phyloP scores from a whole-genome alignment of 441 rosid species.

The Mallotus japonicus region DNA sequence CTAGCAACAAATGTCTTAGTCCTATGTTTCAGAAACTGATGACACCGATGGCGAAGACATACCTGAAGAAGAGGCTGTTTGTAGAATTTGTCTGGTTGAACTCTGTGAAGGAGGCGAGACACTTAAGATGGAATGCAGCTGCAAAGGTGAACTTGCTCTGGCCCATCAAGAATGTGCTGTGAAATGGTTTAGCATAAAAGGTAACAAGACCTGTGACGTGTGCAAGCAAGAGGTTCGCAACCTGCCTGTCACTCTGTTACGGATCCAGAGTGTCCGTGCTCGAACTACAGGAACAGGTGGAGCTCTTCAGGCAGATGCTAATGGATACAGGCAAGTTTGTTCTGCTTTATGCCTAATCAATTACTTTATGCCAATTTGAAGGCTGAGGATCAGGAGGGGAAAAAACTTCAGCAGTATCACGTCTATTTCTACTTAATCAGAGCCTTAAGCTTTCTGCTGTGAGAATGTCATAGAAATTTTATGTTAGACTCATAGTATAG shows the following conservation, averaged over 20 bases:
- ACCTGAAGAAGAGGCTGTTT: slow-evolving; percentile 95
- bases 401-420: background rate
- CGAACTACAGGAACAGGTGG: slow-evolving; percentile 39
- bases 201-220: slow-evolving; percentile 93
- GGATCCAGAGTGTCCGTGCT: slow-evolving; percentile 57
- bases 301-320: slow-evolving; percentile 39
- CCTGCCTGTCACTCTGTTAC: slow-evolving; percentile 85
- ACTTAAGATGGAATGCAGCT: slow-evolving; percentile 95
- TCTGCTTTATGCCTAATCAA: slow-evolving; percentile 6
- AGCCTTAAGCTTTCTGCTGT: too few species aligned
- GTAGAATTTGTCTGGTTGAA: slow-evolving; percentile 88
- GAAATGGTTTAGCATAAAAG: slow-evolving; percentile 98
- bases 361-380: background rate
- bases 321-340: slow-evolving; percentile 54
- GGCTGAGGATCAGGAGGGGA: background rate
- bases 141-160: slow-evolving; percentile 97
- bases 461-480: background rate
- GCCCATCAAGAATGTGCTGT: slow-evolving; percentile 96
- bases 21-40: slow-evolving; percentile 46
- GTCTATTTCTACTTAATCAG: too few species aligned
- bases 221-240: slow-evolving; percentile 91
- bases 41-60: slow-evolving; percentile 83
- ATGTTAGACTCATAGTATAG: background rate
- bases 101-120: slow-evolving; percentile 95
- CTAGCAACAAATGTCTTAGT: slow-evolving; percentile 24